These are phyloP conservation scores for Smallanthus sonchifolius DNA, from an alignment of 129 eudicot species.

Conservation along the genomic window DNA sequence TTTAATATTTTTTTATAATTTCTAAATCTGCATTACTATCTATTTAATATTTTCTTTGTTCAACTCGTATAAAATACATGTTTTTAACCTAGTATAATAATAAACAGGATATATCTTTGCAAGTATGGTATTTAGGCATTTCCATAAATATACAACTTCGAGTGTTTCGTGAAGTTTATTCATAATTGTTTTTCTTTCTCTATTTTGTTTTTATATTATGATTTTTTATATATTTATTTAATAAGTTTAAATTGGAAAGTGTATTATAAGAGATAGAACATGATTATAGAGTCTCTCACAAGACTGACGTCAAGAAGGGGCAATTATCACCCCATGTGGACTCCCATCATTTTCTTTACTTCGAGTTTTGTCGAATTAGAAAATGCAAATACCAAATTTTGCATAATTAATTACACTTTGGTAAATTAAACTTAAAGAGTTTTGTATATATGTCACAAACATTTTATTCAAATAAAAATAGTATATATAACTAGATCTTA, in stretches of 20 bases:
- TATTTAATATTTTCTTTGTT: too few species aligned
- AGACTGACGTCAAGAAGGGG: neutral
- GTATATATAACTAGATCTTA: too few species aligned
- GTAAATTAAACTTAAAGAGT: neutral
- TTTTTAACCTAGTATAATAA: neutral
- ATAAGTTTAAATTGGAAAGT: neutral
- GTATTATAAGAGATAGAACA: neutral
- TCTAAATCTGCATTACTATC: too few species aligned
- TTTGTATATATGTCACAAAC: neutral
- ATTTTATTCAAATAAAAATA: neutral
- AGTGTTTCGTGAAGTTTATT: neutral
- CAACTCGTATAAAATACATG: too few species aligned
- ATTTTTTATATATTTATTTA: neutral
- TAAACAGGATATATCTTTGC: neutral
- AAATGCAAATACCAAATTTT: neutral
- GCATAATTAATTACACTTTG: neutral
- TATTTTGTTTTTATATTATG: neutral
- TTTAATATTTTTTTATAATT: too few species aligned
- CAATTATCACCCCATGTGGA: conserved; percentile 33
- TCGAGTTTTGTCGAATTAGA: neutral
- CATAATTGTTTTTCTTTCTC: neutral
- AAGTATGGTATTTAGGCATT: neutral
- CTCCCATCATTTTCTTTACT: conserved; percentile 17
- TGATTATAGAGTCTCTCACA: conserved; percentile 13
- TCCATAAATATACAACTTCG: neutral